A percentile compares a stretch with the other conserved stretches of the same genome.
Evolutionary conservation across 2,329 filamentous ascomycete species (phyloP).

Genomic region (Trichophyton mentagrophytes): DNA sequence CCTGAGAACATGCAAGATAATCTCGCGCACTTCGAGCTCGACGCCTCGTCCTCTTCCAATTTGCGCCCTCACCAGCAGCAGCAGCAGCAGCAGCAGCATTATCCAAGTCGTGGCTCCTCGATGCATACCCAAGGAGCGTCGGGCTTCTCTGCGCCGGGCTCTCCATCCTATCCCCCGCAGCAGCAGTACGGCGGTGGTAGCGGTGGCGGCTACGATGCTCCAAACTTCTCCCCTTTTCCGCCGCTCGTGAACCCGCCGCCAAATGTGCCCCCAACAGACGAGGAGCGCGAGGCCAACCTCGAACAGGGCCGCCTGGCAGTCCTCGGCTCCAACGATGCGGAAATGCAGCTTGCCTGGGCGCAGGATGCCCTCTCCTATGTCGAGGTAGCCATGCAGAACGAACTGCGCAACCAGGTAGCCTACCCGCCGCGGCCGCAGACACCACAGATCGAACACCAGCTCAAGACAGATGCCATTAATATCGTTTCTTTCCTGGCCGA

Average conservation of each 20-base stretch:
- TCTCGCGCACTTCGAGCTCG: slow-evolving; percentile 78
- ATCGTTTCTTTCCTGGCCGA: slow-evolving; percentile 82
- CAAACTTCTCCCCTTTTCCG: slow-evolving; percentile 85
- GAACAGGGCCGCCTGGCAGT: slow-evolving; percentile 75
- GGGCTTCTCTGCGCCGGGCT: slow-evolving; percentile 8
- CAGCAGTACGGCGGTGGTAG: neutral
- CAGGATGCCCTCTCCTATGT: slow-evolving; percentile 83
- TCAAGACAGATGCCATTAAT: slow-evolving; percentile 78
- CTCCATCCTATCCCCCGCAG: neutral
- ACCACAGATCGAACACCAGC: slow-evolving; percentile 75
- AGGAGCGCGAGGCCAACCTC: slow-evolving; percentile 81
- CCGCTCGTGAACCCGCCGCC: slow-evolving; percentile 64
- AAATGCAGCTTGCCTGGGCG: slow-evolving; percentile 95
- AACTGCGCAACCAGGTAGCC: slow-evolving; percentile 50
- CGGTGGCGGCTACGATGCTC: slow-evolving; percentile 36
- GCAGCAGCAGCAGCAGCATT: slow-evolving; percentile 16
- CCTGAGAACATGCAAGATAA: slow-evolving; percentile 94
- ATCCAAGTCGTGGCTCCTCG: slow-evolving; percentile 27
- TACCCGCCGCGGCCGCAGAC: slow-evolving; percentile 57
- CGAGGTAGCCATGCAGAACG: slow-evolving; percentile 67
- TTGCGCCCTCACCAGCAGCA: slow-evolving; percentile 23
- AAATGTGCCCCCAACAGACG: slow-evolving; percentile 85
- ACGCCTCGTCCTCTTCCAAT: slow-evolving; percentile 41
- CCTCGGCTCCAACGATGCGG: slow-evolving; percentile 82
- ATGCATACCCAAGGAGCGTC: slow-evolving; percentile 15